Conservation (phyloP, 2,329 filamentous ascomycete species). For the Xylaria sp. region DNA sequence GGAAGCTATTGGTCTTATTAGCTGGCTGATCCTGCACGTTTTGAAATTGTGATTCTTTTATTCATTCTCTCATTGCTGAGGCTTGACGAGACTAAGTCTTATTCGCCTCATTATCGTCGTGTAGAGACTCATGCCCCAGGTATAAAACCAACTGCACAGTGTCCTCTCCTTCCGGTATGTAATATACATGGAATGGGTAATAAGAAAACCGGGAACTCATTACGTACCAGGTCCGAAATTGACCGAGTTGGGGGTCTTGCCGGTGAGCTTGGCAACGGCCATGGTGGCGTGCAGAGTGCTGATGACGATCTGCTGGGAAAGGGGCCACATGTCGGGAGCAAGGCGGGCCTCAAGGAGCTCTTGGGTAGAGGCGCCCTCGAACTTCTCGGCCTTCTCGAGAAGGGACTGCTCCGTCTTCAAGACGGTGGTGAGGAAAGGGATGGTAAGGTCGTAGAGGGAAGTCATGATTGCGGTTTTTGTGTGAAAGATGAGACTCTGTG, state of each 20-base stretch:
- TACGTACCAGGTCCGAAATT: constrained; percentile 40
- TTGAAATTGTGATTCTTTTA: neutral
- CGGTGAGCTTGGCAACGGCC: constrained; percentile 43
- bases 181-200: neutral
- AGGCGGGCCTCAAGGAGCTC: constrained; percentile 44
- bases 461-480: constrained; percentile 34
- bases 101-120: too few species aligned
- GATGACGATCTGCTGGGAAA: constrained; percentile 49
- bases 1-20: constrained; percentile 18
- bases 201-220: neutral
- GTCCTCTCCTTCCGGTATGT: too few species aligned
- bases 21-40: neutral
- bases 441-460: constrained; percentile 49
- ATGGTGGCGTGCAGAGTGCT: constrained; percentile 35
- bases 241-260: constrained; percentile 36
- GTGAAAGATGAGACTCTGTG: too few species aligned
- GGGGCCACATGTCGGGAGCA: constrained; percentile 50
- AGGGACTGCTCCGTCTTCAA: constrained; percentile 43
- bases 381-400: constrained; percentile 46
- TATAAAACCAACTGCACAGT: too few species aligned
- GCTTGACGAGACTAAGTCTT: too few species aligned
- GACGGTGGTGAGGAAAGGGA: constrained; percentile 42
- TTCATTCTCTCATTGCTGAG: too few species aligned
- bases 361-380: constrained; percentile 29
- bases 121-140: too few species aligned